Evolutionary conservation across 768 basidiomycete genomes (phyloP).

Genomic region (Erythrobasidium yunnanense): DNA sequence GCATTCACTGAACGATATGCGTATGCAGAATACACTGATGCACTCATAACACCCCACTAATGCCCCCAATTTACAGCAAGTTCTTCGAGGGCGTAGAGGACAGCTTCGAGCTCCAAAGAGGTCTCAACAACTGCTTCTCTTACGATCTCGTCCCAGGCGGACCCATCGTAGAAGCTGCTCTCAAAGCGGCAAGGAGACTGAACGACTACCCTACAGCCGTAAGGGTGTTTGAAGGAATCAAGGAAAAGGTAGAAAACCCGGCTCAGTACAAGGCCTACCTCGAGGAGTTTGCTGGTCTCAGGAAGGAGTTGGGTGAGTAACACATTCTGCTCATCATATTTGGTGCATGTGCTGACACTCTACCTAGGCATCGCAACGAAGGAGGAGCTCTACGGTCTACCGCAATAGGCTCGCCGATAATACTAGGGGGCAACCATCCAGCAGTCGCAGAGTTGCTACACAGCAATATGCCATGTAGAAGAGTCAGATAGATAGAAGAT

Average conservation of each 20-base stretch:
- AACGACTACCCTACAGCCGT: conserved; percentile 97
- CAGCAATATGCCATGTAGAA: too few relatives aligned
- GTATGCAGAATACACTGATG: background rate
- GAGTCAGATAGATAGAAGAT: too few relatives aligned
- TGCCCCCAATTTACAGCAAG: too few relatives aligned
- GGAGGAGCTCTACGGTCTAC: conserved; percentile 52
- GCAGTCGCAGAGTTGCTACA: too few relatives aligned
- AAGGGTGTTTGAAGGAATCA: conserved; percentile 85
- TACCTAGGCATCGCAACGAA: conserved; percentile 52
- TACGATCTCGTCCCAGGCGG: conserved; percentile 89
- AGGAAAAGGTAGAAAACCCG: conserved; percentile 96
- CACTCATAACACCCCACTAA: too few relatives aligned
- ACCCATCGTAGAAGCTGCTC: conserved; percentile 68
- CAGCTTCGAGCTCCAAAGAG: conserved; percentile 96
- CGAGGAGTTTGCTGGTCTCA: conserved; percentile 72
- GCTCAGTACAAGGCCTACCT: conserved; percentile 87
- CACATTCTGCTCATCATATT: conserved; percentile 43
- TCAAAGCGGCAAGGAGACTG: conserved; percentile 76
- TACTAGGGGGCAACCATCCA: too few relatives aligned
- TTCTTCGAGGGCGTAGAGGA: conserved; percentile 91
- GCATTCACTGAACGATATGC: conserved; percentile 20
- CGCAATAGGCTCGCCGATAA: too few relatives aligned
- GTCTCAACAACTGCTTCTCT: conserved; percentile 98
- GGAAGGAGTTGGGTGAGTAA: conserved; percentile 63
- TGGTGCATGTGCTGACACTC: background rate